Base-by-base conservation (phyloP, 768 basidiomycete genomes). In the Boletus rubroflammeus region DNA sequence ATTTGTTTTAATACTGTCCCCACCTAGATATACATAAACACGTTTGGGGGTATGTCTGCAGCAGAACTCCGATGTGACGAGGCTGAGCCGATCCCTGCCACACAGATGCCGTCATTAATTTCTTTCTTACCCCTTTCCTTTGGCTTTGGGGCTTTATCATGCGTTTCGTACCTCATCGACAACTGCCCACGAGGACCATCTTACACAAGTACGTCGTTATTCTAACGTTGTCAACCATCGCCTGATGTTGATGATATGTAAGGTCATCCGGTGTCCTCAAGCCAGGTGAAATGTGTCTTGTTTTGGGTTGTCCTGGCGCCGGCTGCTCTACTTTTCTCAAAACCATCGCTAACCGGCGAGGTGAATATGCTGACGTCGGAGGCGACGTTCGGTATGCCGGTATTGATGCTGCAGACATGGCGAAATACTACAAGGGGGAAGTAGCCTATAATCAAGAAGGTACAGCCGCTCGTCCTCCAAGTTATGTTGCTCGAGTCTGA, bases 311-410 rank as follows among this genome's bases (percentile, higher is more conserved):
- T 51, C 92, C 92, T 5, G 88, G 87, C 1, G 80, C 89, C 6
- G 93, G 93, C 32, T 95, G 93, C 66, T 83, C 86, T 1, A 89
- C 93, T 0, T 93, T 96, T 73, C 77, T 96, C 21, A 93, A 91
- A 70, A 71, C 84, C 0, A 85, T 96, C 55, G 81, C 93, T 19
- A 93, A 94, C 66, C 79, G 85, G 56, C 79, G 89, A 4, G 75
- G 74, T 8, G 86, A 80, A 13, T 94, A 81, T 65, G 76, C 81
- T 1, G 73, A 62, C 5, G 81, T 94, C 46, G 66, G 72, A 1
- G 91, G 93, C 31, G 76, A 89, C 14, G 85, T 95, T n/a, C 73
- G 79, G 2, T 96, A 95, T 64, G 90, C 87, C 28, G 92, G 91
- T 14, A 88, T 94, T 47, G 75, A 77, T 29, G 84, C 87, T 1